These are phyloP conservation scores for Komagataella ulmi DNA, from an alignment of 805 yeast species.

Conservation along the genomic window DNA sequence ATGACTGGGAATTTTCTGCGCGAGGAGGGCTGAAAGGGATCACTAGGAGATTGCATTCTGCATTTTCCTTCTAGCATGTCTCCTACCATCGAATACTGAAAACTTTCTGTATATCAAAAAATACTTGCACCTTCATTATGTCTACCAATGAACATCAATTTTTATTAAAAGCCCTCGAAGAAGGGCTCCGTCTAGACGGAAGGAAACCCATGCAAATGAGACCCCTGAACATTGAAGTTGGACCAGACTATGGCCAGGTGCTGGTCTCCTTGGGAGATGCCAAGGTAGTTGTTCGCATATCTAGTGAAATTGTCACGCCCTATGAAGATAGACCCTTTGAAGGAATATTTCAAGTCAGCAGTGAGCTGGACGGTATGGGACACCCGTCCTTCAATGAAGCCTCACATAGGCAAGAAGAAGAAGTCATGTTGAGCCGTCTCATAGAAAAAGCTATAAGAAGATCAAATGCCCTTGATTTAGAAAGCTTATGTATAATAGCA, in stretches of 20 bases:
- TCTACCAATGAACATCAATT: slow-evolving; percentile 54
- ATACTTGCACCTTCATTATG: slow-evolving; percentile 25
- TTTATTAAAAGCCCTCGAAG: slow-evolving; percentile 47
- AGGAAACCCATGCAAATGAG: slow-evolving; percentile 54
- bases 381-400: slow-evolving; percentile 72
- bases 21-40: neutral
- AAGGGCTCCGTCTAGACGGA: slow-evolving; percentile 55
- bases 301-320: slow-evolving; percentile 68
- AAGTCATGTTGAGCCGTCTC: slow-evolving; percentile 64
- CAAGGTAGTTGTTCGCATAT: slow-evolving; percentile 52
- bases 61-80: neutral
- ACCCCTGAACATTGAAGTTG: slow-evolving; percentile 47
- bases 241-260: slow-evolving; percentile 68
- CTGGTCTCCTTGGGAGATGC: slow-evolving; percentile 73
- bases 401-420: slow-evolving; percentile 50
- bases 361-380: slow-evolving; percentile 87
- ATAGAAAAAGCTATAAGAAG: slow-evolving; percentile 88
- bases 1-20: neutral
- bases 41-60: neutral
- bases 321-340: slow-evolving; percentile 89
- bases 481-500: slow-evolving; percentile 79
- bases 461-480: slow-evolving; percentile 84
- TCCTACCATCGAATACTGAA: neutral
- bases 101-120: slow-evolving; percentile 32
- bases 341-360: slow-evolving; percentile 71